Percentiles rank a stretch among this genome's conserved stretches.
Conservation (phyloP, 2,329 filamentous ascomycete species). For the Neoarthrinium moseri region DNA sequence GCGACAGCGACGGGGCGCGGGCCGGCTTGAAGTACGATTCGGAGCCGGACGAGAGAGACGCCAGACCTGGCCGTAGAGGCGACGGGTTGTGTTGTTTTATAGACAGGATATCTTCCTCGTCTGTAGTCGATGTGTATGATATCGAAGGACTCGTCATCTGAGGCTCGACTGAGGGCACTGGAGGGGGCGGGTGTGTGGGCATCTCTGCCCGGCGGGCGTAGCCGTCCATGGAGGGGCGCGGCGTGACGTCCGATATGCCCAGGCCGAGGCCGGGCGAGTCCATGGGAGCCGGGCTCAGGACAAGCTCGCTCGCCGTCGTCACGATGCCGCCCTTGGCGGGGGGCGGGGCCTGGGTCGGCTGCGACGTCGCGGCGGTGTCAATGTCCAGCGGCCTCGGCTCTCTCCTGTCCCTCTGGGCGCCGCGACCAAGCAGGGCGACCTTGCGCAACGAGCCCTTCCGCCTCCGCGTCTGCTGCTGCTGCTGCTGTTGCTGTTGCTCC, state of each 20-base stretch:
- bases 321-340: constrained; percentile 10
- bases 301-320: constrained; percentile 6
- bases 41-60: constrained; percentile 53
- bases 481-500: constrained; percentile 24
- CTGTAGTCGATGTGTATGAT: constrained; percentile 71
- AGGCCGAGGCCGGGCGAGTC: constrained; percentile 36
- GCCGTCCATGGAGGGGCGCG: constrained; percentile 45
- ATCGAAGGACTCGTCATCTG: constrained; percentile 51
- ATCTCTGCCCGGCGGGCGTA: constrained; percentile 36
- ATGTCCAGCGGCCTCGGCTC: constrained; percentile 48
- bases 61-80: constrained; percentile 36
- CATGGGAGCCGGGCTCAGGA: constrained; percentile 1
- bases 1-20: constrained; percentile 23
- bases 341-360: constrained; percentile 16
- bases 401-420: constrained; percentile 59
- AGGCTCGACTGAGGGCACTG: constrained; percentile 17
- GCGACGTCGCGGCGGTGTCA: constrained; percentile 33
- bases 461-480: constrained; percentile 58
- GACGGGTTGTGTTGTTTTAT: constrained; percentile 51
- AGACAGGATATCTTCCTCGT: constrained; percentile 76
- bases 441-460: constrained; percentile 85
- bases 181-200: constrained; percentile 18
- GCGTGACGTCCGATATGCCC: constrained; percentile 44
- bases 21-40: constrained; percentile 57
- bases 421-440: constrained; percentile 77